A percentile compares a stretch with the other conserved stretches of the same genome.
These are phyloP conservation scores for Penicillium decumbens DNA, from an alignment of 2,329 filamentous ascomycete genomes.

Conservation along the genomic window DNA sequence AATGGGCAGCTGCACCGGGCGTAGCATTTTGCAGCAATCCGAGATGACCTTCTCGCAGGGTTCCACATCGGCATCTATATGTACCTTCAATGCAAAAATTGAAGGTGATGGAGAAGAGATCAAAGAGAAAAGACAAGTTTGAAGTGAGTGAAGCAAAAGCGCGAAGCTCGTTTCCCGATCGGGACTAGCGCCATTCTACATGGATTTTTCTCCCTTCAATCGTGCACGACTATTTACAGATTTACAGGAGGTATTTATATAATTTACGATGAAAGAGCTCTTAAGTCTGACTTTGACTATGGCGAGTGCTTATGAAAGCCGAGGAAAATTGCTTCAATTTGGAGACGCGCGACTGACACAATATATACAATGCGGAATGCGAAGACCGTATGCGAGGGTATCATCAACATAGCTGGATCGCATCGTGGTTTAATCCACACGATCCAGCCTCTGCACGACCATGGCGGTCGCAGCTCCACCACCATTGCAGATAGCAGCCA, in stretches of 20 bases:
- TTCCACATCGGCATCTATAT: not conserved
- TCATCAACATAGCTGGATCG: slow-evolving; percentile 4
- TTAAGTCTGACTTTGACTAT: not conserved
- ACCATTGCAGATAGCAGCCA: slow-evolving; percentile 94
- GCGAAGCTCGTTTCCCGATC: slow-evolving; percentile 7
- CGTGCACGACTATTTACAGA: too few species aligned
- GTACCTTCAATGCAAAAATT: not conserved
- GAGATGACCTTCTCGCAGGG: not conserved
- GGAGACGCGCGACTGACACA: not conserved
- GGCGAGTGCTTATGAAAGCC: not conserved
- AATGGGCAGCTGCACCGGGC: slow-evolving; percentile 38
- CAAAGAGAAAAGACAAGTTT: not conserved
- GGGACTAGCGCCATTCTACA: slow-evolving; percentile 18
- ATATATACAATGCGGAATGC: slow-evolving; percentile 3
- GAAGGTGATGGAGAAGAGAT: not conserved
- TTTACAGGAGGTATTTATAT: too few species aligned
- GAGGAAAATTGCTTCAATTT: not conserved
- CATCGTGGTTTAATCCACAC: slow-evolving; percentile 33
- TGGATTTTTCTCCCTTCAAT: too few species aligned
- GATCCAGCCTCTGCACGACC: slow-evolving; percentile 77
- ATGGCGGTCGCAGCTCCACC: slow-evolving; percentile 88
- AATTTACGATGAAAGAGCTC: too few species aligned
- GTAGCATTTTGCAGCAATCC: slow-evolving; percentile 23
- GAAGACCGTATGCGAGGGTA: slow-evolving; percentile 11
- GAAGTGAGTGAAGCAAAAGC: not conserved